Base-by-base conservation (phyloP, 2,329 filamentous ascomycete genomes). In the Magnaporthiopsis rhizophila region DNA sequence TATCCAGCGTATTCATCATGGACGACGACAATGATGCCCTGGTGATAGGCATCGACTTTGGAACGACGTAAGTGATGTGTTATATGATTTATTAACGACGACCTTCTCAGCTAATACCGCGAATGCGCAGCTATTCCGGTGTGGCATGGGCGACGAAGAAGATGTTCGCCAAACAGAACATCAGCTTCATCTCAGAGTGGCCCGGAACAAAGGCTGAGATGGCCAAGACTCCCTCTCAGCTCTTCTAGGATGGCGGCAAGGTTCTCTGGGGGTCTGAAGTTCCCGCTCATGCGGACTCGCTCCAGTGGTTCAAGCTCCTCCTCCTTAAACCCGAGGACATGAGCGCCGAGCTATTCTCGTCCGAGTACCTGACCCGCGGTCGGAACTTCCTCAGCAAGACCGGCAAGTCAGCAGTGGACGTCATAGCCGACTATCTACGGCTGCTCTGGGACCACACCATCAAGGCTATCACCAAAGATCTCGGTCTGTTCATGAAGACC, bases 391-490 rank as follows among this genome's bases (percentile, higher is more conserved):
- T 64, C 12, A 9, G 21, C 7, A 26, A 28, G 0, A n/a, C 59
- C 0, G 66, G 69, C 4, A 76, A 68, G 2, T 65, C 71, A 0
- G 63, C 72, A 0, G 61, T 72, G 0, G 71, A 76, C 0, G 68
- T 75, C 0, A 71, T 79, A 0, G 69, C 66, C 0, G 65, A 69
- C 24, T 79, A 74, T 38, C 67, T 80, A 0, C 61, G 66, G 0
- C 63, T 66, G 1, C 26, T 80, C 0, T 80, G 77, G 77, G 36
- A 67, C 0, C 72, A 77, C 34, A 65, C 65, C 2, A 62, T 72
- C 0, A 62, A 69, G 0, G 66, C 65, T 11, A 75, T 80, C 3
- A 65, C 62, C 15, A 64, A 64, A 13, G 67, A 69, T 0, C 61
- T 69, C 4, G 74, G 74, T 0, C 60, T 65, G 0, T 65, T 74